Evolutionary conservation across 2,329 filamentous ascomycete species (phyloP), one percentile per base, ranked within the genome.

Genomic region (Ophiostoma fasciatum): DNA sequence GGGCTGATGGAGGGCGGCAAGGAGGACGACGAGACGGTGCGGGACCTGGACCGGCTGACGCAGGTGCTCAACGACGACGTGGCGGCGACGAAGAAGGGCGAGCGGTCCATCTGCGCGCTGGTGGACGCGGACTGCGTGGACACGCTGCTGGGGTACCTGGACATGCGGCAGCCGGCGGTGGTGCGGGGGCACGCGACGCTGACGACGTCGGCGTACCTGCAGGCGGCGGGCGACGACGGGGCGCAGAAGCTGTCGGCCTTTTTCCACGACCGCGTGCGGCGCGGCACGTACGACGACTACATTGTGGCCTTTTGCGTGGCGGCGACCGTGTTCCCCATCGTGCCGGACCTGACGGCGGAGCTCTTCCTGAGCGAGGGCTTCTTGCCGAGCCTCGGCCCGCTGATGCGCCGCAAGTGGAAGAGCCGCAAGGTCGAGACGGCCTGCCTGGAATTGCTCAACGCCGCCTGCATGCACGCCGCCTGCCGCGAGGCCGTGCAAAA

Each of bases 291-390:
- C 44, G 87, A 94, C 49, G 83, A 93, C 55, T 74, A 92, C 46
- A 83, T 94, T 37, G 67, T 90, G 33, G 87, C 87, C 6, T 96
- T 94, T 54, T 96, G 87, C 36, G 85, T 87, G n/a, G 84, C 85
- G 6, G 75, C 85, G 2, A 74, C 78, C 17, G 73, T 92, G 8
- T 98, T 98, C 52, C 87, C 90, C 2, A 71, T 98, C 35, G 74
- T 82, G 3, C 80, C 84, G 4, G 71, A 78, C 37, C 69, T 82
- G 29, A 82, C 78, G 2, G 68, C 82, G 4, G 66, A 75, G 40
- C 64, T 96, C 26, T 94, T 98, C 54, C 69, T 96, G 38, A 85
- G 77, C 25, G 83, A 94, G 46, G 83, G 83, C 4, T 96, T 98
- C 49, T 63, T 94, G 31, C 65, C 74, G 40, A 78, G 74, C 37